phyloP scores from a whole-genome alignment of 2,329 filamentous ascomycete genomes.

The Zelopaecilomyces penicillatus region DNA sequence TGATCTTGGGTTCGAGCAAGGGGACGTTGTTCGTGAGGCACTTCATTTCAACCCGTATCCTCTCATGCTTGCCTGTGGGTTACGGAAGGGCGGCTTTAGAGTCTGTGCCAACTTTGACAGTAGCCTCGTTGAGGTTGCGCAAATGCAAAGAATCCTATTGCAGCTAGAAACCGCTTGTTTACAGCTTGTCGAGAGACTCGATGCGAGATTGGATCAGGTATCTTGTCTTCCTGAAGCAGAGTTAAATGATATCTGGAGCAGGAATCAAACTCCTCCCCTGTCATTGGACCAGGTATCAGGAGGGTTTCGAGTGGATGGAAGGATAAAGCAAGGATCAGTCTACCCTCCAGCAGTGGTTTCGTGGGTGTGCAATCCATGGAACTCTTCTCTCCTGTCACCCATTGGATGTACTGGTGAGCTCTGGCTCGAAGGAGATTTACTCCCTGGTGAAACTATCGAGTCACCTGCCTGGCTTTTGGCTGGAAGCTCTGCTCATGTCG shows the following conservation, averaged over 20 bases:
- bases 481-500: background rate
- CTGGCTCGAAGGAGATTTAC: background rate
- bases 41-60: constrained; percentile 3
- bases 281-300: background rate
- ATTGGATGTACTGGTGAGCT: constrained; percentile 1
- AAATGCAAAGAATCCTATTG: background rate
- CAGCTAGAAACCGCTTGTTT: too few species aligned
- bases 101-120: constrained; percentile 1
- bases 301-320: background rate
- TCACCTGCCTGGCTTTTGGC: too few species aligned
- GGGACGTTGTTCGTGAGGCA: constrained; percentile 1
- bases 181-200: too few species aligned
- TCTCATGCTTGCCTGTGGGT: background rate
- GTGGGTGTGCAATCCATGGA: constrained; percentile 1
- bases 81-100: background rate
- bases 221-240: too few species aligned
- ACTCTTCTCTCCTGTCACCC: background rate
- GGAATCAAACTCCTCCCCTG: too few species aligned
- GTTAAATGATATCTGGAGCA: too few species aligned
- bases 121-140: background rate
- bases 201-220: too few species aligned
- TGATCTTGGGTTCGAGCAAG: background rate
- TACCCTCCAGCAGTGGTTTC: background rate
- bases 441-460: background rate
- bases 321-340: background rate